Conservation (phyloP, 108 stramenopile genomes). For the Parmales sp. region DNA sequence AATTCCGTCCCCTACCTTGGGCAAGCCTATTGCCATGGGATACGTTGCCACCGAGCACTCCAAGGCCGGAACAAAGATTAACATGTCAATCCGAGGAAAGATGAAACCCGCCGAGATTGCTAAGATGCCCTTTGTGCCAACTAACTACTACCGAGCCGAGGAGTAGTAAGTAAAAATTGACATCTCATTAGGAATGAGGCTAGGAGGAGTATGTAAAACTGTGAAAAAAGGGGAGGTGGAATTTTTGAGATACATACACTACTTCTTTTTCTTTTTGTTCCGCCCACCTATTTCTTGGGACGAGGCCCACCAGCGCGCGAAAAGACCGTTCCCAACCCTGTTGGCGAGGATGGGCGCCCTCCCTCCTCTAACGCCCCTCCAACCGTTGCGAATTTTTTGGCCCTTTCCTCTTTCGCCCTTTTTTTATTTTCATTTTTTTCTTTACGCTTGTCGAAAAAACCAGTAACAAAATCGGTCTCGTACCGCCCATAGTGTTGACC, state of each 20-base stretch:
- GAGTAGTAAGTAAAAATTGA: too few species aligned
- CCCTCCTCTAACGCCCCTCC: neutral
- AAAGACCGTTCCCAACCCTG: neutral
- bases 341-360: neutral
- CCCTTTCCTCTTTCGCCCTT: neutral
- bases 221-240: neutral
- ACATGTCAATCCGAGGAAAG: conserved; percentile 80
- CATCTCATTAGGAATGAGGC: too few species aligned
- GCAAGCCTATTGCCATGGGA: conserved; percentile 96
- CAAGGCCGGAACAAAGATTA: conserved; percentile 76
- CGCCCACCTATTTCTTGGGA: neutral
- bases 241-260: neutral
- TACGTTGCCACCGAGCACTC: conserved; percentile 69
- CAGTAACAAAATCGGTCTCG: neutral
- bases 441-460: conserved; percentile 3
- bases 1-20: conserved; percentile 81
- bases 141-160: conserved; percentile 84
- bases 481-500: neutral
- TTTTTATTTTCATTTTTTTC: neutral
- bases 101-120: conserved; percentile 74
- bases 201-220: neutral
- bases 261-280: neutral
- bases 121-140: conserved; percentile 94
- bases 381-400: neutral
- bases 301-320: neutral